Evolutionary conservation across 441 rosid species (phyloP).

Genomic region (Adansonia rubrostipa): DNA sequence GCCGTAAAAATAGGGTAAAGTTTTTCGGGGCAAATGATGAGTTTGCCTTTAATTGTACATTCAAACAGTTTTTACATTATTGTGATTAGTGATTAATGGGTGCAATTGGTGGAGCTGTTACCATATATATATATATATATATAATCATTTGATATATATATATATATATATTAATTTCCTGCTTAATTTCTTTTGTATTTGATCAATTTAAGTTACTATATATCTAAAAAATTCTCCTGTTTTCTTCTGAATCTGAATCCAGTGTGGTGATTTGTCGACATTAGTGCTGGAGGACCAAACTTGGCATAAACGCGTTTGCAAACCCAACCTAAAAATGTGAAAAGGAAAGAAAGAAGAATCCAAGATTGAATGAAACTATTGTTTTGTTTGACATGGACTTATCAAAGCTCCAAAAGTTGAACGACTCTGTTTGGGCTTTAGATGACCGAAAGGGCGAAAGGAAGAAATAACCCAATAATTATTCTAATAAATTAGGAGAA

Average conservation of each 20-base stretch:
- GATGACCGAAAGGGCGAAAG: too few species aligned
- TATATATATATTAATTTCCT: background rate
- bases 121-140: too few species aligned
- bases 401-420: background rate
- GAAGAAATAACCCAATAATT: too few species aligned
- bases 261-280: background rate
- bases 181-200: background rate
- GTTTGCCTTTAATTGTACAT: slow-evolving; percentile 18
- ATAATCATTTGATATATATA: too few species aligned
- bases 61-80: background rate
- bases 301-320: background rate
- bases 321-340: background rate
- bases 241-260: background rate
- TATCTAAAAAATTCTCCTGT: background rate
- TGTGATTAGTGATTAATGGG: background rate
- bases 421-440: background rate
- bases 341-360: background rate
- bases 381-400: background rate
- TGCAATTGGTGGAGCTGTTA: background rate
- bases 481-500: too few species aligned
- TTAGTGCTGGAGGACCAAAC: background rate
- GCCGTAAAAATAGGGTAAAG: background rate
- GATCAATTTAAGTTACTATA: background rate
- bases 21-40: background rate
- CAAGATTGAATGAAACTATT: background rate